These are phyloP conservation scores for Xylaria venustula DNA, from an alignment of 495 filamentous ascomycete genomes.

Conservation along the genomic window DNA sequence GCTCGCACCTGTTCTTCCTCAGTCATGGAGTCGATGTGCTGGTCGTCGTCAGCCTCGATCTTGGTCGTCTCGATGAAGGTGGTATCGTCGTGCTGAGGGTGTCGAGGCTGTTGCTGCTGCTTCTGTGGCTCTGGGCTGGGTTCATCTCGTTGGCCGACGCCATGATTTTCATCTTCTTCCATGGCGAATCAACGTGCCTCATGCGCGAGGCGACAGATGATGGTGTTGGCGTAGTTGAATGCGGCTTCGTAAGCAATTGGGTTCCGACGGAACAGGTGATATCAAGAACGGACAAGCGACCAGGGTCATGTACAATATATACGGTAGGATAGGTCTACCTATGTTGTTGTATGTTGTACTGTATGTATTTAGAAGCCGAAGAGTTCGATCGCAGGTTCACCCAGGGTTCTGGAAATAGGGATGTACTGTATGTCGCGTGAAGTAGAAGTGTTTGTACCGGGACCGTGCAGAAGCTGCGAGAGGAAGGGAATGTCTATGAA, in stretches of 20 bases:
- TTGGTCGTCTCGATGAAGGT: slow-evolving; percentile 45
- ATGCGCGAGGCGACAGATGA: not conserved
- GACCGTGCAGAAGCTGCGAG: too few species aligned
- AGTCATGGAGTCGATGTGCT: slow-evolving; percentile 41
- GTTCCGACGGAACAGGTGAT: not conserved
- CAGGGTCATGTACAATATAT: not conserved
- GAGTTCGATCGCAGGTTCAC: too few species aligned
- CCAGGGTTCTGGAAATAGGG: too few species aligned
- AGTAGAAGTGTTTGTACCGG: too few species aligned
- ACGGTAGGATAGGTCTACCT: too few species aligned
- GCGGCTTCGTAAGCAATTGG: not conserved
- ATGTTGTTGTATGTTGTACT: too few species aligned
- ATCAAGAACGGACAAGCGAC: not conserved
- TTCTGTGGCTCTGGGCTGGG: too few species aligned
- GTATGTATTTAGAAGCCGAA: too few species aligned
- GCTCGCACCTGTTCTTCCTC: slow-evolving; percentile 44
- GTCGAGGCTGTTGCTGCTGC: too few species aligned
- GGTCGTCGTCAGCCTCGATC: slow-evolving; percentile 33
- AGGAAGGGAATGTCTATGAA: too few species aligned
- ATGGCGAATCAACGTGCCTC: slow-evolving; percentile 11
- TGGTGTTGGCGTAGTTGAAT: not conserved
- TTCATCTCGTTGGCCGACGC: not conserved
- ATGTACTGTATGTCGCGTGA: too few species aligned
- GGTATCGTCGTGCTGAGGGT: slow-evolving; percentile 25
- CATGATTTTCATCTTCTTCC: slow-evolving; percentile 27